Evolutionary conservation across 352 stramenopile genomes (phyloP).

Genomic region (Phytophthora palmivora): DNA sequence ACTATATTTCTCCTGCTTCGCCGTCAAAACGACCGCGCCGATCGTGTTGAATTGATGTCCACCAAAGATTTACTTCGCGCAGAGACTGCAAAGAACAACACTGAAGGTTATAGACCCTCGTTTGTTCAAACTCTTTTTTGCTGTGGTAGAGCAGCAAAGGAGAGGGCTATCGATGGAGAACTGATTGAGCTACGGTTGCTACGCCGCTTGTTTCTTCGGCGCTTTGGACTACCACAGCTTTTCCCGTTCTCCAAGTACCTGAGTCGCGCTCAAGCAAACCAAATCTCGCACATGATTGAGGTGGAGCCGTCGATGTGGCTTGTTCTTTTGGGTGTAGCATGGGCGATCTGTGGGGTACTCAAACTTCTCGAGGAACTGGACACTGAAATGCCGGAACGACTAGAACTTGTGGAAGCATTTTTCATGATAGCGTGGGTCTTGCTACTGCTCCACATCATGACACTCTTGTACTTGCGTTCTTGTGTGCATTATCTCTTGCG

Average conservation of each 20-base stretch:
- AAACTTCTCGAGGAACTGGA: conserved; percentile 26
- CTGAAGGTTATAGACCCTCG: neutral
- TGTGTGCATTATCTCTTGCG: neutral
- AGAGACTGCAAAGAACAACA: neutral
- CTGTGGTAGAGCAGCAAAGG: neutral
- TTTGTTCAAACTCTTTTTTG: neutral
- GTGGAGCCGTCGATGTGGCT: conserved; percentile 67
- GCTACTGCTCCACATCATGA: neutral
- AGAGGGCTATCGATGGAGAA: neutral
- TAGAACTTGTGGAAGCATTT: conserved; percentile 31
- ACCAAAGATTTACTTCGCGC: neutral
- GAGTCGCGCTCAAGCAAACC: conserved; percentile 53
- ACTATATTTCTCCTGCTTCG: neutral
- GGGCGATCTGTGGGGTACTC: conserved; percentile 34
- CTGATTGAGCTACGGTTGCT: neutral
- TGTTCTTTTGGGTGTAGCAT: conserved; percentile 47
- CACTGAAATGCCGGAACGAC: conserved; percentile 8
- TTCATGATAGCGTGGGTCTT: neutral
- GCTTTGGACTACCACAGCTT: neutral
- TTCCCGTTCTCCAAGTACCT: conserved; percentile 1
- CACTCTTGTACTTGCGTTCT: neutral
- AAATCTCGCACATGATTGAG: conserved; percentile 77
- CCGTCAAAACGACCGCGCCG: neutral
- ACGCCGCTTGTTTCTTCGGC: conserved; percentile 1
- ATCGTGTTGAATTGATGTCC: neutral